These are phyloP conservation scores for Eucalyptus caleyi DNA, from an alignment of 345 rosid species.

Conservation along the genomic window DNA sequence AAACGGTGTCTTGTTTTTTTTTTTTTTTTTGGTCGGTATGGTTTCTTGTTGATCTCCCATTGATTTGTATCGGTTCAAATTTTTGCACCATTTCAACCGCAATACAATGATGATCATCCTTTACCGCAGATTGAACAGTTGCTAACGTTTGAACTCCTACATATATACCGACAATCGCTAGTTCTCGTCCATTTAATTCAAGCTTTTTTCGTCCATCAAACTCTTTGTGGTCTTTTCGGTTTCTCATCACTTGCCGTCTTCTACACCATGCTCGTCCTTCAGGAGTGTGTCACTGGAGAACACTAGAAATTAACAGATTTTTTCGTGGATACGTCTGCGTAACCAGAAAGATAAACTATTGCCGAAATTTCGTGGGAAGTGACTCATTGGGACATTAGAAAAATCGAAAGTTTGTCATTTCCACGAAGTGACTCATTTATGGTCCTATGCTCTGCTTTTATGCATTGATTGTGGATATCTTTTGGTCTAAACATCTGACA, in stretches of 20 bases:
- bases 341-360: neutral
- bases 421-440: neutral
- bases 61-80: no score
- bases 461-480: neutral
- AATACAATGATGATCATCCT: neutral
- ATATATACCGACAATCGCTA: neutral
- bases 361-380: neutral
- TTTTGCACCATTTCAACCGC: neutral
- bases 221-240: neutral
- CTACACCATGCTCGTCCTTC: neutral
- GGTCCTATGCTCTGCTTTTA: neutral
- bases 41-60: neutral
- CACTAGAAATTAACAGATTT: neutral
- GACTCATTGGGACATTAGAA: neutral
- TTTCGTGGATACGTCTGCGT: neutral
- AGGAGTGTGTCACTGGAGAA: neutral
- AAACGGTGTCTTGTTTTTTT: no score
- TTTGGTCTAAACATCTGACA: neutral
- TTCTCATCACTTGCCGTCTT: neutral
- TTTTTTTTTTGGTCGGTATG: no score
- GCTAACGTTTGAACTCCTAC: neutral
- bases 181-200: neutral
- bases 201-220: no score
- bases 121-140: neutral
- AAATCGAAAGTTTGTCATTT: neutral